Evolutionary conservation across 2,329 filamentous ascomycete genomes (phyloP).

Genomic region (Decorospora gaudefroyi): DNA sequence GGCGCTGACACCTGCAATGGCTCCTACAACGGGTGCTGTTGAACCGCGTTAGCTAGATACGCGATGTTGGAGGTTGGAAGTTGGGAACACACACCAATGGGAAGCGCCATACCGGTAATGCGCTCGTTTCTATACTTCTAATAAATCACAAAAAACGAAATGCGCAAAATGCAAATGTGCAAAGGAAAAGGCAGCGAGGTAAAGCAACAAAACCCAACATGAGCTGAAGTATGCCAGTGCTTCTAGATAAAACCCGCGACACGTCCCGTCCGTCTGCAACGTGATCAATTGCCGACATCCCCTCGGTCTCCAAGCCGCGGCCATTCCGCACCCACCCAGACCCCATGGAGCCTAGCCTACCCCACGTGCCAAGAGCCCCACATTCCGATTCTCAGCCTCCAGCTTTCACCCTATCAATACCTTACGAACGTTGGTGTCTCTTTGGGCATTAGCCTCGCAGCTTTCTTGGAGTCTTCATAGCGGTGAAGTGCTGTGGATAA

Average conservation of each 20-base stretch:
- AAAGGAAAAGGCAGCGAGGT: too few species aligned
- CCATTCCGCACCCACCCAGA: constrained; percentile 5
- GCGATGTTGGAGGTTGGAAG: neutral
- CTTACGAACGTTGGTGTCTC: neutral
- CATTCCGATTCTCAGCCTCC: constrained; percentile 19
- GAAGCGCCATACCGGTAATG: constrained; percentile 12
- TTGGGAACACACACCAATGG: constrained; percentile 14
- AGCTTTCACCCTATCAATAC: neutral
- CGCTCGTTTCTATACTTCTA: neutral
- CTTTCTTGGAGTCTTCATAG: too few species aligned
- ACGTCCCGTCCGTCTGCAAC: constrained; percentile 20
- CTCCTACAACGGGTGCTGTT: constrained; percentile 41
- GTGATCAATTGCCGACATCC: constrained; percentile 37
- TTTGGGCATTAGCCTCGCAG: neutral
- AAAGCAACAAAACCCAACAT: neutral
- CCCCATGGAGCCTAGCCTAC: constrained; percentile 11
- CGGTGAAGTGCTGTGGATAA: too few species aligned
- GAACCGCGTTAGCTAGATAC: constrained; percentile 12
- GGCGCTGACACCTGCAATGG: constrained; percentile 44
- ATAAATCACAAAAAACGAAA: neutral
- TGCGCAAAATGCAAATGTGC: too few species aligned
- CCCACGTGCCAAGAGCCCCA: constrained; percentile 21
- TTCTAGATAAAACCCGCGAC: constrained; percentile 19
- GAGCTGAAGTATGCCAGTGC: constrained; percentile 7
- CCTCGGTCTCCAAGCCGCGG: constrained; percentile 22